phyloP scores from a whole-genome alignment of 1,284 basidiomycete genomes.

The Ceratobasidium sp. region DNA sequence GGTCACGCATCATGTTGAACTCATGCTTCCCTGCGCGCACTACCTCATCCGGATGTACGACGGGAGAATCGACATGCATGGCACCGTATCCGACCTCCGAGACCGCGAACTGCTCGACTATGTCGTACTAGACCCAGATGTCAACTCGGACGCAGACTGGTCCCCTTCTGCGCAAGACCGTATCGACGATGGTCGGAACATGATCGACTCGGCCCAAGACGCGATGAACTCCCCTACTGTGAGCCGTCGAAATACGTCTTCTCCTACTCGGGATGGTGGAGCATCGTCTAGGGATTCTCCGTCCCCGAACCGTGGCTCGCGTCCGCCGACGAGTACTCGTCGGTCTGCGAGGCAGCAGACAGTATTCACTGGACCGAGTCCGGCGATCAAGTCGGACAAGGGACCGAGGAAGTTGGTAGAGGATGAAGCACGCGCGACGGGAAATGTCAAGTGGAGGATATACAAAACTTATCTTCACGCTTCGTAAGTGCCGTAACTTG shows the following conservation, averaged over 20 bases:
- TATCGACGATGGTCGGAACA: conserved; percentile 24
- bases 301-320: conserved; percentile 25
- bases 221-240: neutral
- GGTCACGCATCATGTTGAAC: conserved; percentile 80
- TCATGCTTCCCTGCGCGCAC: conserved; percentile 75
- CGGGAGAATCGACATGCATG: conserved; percentile 77
- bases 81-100: conserved; percentile 70
- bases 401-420: conserved; percentile 74
- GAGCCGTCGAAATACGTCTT: neutral
- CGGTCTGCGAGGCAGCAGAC: conserved; percentile 51
- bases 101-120: conserved; percentile 70
- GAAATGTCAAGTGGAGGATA: conserved; percentile 81
- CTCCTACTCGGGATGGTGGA: neutral
- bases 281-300: conserved; percentile 20
- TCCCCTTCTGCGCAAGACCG: neutral
- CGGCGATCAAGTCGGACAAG: conserved; percentile 54
- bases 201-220: conserved; percentile 37
- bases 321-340: conserved; percentile 51
- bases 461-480: conserved; percentile 80
- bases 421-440: conserved; percentile 77
- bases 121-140: conserved; percentile 55
- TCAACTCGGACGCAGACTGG: conserved; percentile 47
- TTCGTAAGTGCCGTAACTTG: conserved; percentile 50
- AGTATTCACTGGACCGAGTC: conserved; percentile 17
- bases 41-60: conserved; percentile 81